A percentile compares a stretch with the other conserved stretches of the same genome.
These are phyloP conservation scores for Calcarisporium arbuscula DNA, from an alignment of 2,329 filamentous ascomycete genomes.

Conservation along the genomic window DNA sequence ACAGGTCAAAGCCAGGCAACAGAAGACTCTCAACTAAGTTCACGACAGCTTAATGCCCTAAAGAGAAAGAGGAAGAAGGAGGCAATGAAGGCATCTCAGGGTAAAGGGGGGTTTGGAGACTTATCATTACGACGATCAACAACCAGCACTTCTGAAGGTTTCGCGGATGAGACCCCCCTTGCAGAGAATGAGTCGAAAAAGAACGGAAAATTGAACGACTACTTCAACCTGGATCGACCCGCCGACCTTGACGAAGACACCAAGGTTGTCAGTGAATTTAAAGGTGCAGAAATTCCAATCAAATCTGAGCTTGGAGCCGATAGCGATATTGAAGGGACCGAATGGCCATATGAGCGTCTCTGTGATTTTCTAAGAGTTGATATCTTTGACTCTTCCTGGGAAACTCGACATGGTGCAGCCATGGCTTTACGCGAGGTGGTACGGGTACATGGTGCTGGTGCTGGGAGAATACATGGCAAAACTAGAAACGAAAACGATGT, in stretches of 20 bases:
- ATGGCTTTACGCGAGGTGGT: constrained; percentile 91
- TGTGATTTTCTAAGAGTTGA: constrained; percentile 93
- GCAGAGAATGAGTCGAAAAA: constrained; percentile 47
- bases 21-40: constrained; percentile 73
- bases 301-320: constrained; percentile 82
- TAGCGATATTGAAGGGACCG: constrained; percentile 66
- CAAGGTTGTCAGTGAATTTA: constrained; percentile 93
- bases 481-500: constrained; percentile 67
- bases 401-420: constrained; percentile 90
- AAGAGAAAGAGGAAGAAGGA: constrained; percentile 92
- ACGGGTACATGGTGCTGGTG: constrained; percentile 83
- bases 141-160: constrained; percentile 54
- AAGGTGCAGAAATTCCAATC: constrained; percentile 72
- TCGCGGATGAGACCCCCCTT: constrained; percentile 53
- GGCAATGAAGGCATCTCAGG: constrained; percentile 75
- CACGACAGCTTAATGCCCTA: constrained; percentile 86
- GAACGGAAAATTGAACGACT: constrained; percentile 67
- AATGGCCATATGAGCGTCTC: constrained; percentile 92
- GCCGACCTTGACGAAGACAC: constrained; percentile 77
- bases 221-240: constrained; percentile 81
- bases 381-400: constrained; percentile 89
- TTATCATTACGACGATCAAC: constrained; percentile 62
- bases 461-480: constrained; percentile 70
- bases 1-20: constrained; percentile 32
- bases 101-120: constrained; percentile 85